Conservation (phyloP, 441 rosid species). For the Croton setiger region DNA sequence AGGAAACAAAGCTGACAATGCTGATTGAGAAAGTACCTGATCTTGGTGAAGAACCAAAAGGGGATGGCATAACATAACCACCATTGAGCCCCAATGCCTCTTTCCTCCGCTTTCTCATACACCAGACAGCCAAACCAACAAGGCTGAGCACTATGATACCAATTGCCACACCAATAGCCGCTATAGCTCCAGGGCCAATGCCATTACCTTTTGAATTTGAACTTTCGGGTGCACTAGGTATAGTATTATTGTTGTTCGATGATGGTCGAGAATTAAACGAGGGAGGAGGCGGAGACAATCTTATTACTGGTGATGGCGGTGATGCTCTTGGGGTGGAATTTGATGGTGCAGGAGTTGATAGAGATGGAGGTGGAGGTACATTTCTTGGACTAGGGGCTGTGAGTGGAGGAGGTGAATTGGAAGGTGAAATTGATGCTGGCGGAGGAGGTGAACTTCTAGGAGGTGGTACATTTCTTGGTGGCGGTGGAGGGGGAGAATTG, state of each 20-base stretch:
- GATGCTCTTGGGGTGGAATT: constrained; percentile 37
- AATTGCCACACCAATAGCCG: constrained; percentile 49
- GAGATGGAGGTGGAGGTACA: constrained; percentile 36
- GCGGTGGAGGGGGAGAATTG: constrained; percentile 9
- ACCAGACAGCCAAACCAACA: constrained; percentile 53
- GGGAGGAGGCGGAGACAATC: constrained; percentile 40
- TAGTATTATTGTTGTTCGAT: constrained; percentile 20
- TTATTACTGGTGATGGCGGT: constrained; percentile 36
- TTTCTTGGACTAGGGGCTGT: constrained; percentile 17
- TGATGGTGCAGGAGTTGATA: constrained; percentile 39
- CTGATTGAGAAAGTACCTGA: constrained; percentile 47
- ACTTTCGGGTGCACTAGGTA: constrained; percentile 33
- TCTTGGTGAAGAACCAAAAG: constrained; percentile 47
- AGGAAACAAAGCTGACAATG: constrained; percentile 5
- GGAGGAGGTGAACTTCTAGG: constrained; percentile 18
- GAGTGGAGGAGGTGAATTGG: constrained; percentile 28
- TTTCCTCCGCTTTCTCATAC: constrained; percentile 50
- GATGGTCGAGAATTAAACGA: constrained; percentile 26
- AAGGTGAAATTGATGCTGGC: constrained; percentile 15
- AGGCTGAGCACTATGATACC: constrained; percentile 53
- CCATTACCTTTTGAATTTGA: constrained; percentile 27
- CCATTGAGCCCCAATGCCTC: constrained; percentile 38
- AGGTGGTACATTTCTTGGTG: constrained; percentile 17
- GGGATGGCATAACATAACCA: constrained; percentile 63
- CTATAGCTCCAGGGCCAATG: constrained; percentile 37